These are phyloP conservation scores for Penicillium nucicola DNA, from an alignment of 495 filamentous ascomycete species.

Conservation along the genomic window DNA sequence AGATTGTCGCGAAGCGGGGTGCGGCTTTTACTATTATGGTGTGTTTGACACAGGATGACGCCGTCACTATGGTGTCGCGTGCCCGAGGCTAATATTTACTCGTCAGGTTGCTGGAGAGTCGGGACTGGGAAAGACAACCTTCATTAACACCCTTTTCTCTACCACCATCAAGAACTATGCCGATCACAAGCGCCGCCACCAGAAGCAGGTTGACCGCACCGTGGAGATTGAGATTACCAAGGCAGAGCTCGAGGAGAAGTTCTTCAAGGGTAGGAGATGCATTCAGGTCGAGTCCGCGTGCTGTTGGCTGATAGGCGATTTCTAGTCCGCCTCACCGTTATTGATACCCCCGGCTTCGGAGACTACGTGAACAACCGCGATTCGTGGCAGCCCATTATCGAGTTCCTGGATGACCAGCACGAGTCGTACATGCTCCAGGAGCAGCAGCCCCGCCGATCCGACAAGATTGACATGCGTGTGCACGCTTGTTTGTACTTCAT, in stretches of 20 bases:
- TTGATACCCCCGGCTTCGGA: slow-evolving; percentile 97
- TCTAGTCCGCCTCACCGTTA: slow-evolving; percentile 93
- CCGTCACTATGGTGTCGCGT: neutral
- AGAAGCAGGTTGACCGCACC: slow-evolving; percentile 98
- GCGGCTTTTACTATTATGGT: slow-evolving; percentile 99
- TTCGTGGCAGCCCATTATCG: slow-evolving; percentile 99
- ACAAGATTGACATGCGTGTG: slow-evolving; percentile 99
- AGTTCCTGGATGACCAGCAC: slow-evolving; percentile 99
- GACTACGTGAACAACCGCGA: slow-evolving; percentile 99
- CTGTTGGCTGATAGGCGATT: slow-evolving; percentile 14
- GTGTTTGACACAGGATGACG: slow-evolving; percentile 25
- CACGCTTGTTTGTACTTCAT: slow-evolving; percentile 99
- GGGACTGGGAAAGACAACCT: slow-evolving; percentile 97
- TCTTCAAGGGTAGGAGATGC: slow-evolving; percentile 85
- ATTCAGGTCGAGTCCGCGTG: neutral
- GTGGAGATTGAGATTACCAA: slow-evolving; percentile 99
- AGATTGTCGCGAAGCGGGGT: slow-evolving; percentile 99
- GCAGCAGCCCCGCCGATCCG: slow-evolving; percentile 93
- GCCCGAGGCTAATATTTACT: slow-evolving; percentile 28
- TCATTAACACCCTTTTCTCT: slow-evolving; percentile 99
- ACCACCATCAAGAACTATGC: slow-evolving; percentile 99
- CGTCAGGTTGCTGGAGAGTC: slow-evolving; percentile 94
- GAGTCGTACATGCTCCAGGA: slow-evolving; percentile 99
- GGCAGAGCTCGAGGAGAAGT: slow-evolving; percentile 99
- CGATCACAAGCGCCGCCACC: slow-evolving; percentile 96